Base-by-base conservation (phyloP, 148 eudicot genomes). In the Persicaria tinctoria region DNA sequence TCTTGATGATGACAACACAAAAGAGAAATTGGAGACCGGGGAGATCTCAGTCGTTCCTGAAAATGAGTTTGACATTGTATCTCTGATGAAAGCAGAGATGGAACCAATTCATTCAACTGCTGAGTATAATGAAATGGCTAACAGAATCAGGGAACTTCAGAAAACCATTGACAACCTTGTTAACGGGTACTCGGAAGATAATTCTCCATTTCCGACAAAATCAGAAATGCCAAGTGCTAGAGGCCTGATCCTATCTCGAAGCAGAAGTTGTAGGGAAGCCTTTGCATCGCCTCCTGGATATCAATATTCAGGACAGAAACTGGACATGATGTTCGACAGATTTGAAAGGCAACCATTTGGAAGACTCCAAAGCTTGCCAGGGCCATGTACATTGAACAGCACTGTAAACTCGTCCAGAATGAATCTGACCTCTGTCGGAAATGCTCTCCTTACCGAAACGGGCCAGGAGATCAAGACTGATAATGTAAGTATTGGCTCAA, bases 251-350 rank as follows among this genome's bases (percentile, higher is more conserved):
- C 72, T 89, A 7, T 62, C 27, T 50, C 75, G 90, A 72, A 86
- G 93, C 82, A 86, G 84, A 83, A 92, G 97, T 73, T 88, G 91
- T 77, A 82, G 75, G 79, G 91, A 85, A 46, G 20, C 77, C 73
- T 46, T 84, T 70, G 17, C 79, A 82, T 48, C 76, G 32, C 66
- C 82, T 17, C 80, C 75, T 54, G 41, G 76, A 73, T 76, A 68
- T 73, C 84, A 81, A 41, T 79, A 64, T 51, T 55, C 63, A 79
- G 75, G 80, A 80, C 38, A 78, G 54, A 71, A 56, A 51, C 70
- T 55, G 18, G 66, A 70, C 50, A 76, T 62, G 45, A 32, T 72
- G 68, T 77, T 75, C 48, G 79, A 82, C 73, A 85, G 81, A 78
- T 74, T 73, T 54, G 86, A 80, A 47, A 80, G 74, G 16, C 81